Evolutionary conservation across 176 grass and related monocot species (phyloP).

Genomic region (Alopecurus myosuroides): DNA sequence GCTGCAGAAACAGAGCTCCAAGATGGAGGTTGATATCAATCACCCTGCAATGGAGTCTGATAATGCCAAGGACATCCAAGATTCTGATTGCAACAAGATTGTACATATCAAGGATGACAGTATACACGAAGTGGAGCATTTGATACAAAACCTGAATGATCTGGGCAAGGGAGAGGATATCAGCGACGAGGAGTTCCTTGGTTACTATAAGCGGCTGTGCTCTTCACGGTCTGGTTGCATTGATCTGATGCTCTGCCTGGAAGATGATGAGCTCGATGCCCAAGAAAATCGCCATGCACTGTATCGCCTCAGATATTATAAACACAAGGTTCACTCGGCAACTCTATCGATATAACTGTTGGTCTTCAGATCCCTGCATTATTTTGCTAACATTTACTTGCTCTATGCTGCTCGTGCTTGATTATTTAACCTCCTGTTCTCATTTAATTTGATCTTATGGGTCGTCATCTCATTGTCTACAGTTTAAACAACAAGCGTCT

Average conservation of each 20-base stretch:
- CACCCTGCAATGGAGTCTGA: not conserved
- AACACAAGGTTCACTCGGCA: not conserved
- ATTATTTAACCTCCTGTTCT: not conserved
- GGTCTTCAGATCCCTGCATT: not conserved
- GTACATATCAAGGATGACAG: not conserved
- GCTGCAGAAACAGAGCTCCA: no score
- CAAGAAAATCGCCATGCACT: not conserved
- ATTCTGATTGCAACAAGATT: not conserved
- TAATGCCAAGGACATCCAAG: not conserved
- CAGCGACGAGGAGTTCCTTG: not conserved
- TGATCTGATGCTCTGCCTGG: not conserved
- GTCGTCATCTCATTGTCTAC: not conserved
- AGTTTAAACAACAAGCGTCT: not conserved
- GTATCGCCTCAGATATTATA: constrained; percentile 2
- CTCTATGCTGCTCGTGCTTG: not conserved
- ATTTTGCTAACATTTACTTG: not conserved
- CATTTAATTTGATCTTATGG: not conserved
- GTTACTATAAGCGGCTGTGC: not conserved
- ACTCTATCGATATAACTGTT: not conserved
- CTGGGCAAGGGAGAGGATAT: constrained; percentile 1
- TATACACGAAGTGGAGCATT: not conserved
- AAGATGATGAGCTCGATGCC: not conserved
- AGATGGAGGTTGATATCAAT: no score
- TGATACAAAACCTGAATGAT: not conserved
- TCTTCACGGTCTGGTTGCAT: not conserved